These are phyloP conservation scores for Sarcomyxa edulis DNA, from an alignment of 768 basidiomycete species.

Conservation along the genomic window DNA sequence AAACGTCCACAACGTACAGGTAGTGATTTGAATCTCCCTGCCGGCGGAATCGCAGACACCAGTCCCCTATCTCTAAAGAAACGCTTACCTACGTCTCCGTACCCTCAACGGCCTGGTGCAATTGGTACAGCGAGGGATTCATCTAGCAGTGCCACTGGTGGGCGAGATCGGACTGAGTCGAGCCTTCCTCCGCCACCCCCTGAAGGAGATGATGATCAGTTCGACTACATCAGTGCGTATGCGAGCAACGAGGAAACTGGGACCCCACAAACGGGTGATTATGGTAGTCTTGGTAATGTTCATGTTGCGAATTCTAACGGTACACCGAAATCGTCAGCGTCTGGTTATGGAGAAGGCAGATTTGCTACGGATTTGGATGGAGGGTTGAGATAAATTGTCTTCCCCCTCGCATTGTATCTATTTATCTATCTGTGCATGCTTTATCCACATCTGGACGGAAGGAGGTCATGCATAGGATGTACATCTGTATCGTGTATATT, in stretches of 20 bases:
- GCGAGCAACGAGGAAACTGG: conserved; percentile 17
- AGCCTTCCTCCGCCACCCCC: conserved; percentile 8
- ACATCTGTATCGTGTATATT: no score
- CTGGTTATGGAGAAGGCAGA: conserved; percentile 36
- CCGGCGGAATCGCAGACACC: conserved; percentile 28
- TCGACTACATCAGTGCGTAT: conserved; percentile 60
- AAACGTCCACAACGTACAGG: conserved; percentile 37
- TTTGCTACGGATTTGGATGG: conserved; percentile 44
- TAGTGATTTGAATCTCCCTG: conserved; percentile 1
- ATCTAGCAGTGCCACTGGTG: conserved; percentile 9
- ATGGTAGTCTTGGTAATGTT: conserved; percentile 3
- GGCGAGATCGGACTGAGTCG: conserved; percentile 13
- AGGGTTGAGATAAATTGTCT: conserved; percentile 4
- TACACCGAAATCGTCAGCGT: conserved; percentile 7
- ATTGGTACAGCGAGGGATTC: conserved; percentile 11
- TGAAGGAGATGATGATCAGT: conserved; percentile 39
- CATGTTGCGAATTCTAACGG: conserved; percentile 11
- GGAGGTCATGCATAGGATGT: no score
- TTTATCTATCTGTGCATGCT: no score
- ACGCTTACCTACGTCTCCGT: conserved; percentile 42
- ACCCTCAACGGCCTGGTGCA: conserved; percentile 17
- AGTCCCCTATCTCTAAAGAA: conserved; percentile 46
- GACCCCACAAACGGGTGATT: conserved; percentile 6
- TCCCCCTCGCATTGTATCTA: no score
- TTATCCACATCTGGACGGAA: no score